phyloP scores from a whole-genome alignment of 176 grass and related monocot genomes.

The Pharus latifolius region DNA sequence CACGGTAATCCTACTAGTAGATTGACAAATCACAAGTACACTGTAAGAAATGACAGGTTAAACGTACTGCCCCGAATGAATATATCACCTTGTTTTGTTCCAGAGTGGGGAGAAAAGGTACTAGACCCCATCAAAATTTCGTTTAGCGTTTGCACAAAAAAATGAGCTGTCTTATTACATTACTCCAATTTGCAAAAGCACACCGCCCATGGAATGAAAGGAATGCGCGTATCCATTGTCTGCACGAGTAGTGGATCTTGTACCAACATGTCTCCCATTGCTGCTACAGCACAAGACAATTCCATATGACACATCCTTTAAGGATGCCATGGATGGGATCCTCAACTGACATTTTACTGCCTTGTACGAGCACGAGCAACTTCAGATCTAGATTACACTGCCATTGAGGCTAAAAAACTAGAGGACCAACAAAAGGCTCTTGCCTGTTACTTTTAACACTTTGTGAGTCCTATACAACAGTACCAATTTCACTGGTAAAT shows the following conservation, averaged over 20 bases:
- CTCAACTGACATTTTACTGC: background rate
- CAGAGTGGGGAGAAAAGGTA: background rate
- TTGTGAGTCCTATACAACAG: background rate
- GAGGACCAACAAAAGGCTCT: background rate
- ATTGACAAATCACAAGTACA: too few species aligned
- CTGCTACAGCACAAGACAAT: constrained; percentile 36
- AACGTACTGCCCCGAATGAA: too few species aligned
- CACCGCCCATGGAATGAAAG: background rate
- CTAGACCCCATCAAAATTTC: too few species aligned
- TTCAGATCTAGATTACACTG: background rate
- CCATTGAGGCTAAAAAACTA: background rate
- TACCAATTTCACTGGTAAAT: background rate
- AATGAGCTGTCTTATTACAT: background rate
- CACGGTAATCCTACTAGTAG: too few species aligned
- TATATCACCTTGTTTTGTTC: too few species aligned
- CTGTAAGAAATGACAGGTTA: too few species aligned
- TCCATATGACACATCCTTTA: constrained; percentile 17
- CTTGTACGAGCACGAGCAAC: background rate
- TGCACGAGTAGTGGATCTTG: constrained; percentile 11
- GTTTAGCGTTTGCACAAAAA: too few species aligned
- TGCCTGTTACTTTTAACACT: too few species aligned
- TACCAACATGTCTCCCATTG: constrained; percentile 21
- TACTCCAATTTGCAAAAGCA: background rate
- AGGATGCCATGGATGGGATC: constrained; percentile 4
- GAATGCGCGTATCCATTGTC: background rate